These are phyloP conservation scores for Pseudopithomyces maydicus DNA, from an alignment of 2,329 filamentous ascomycete genomes.

Conservation along the genomic window DNA sequence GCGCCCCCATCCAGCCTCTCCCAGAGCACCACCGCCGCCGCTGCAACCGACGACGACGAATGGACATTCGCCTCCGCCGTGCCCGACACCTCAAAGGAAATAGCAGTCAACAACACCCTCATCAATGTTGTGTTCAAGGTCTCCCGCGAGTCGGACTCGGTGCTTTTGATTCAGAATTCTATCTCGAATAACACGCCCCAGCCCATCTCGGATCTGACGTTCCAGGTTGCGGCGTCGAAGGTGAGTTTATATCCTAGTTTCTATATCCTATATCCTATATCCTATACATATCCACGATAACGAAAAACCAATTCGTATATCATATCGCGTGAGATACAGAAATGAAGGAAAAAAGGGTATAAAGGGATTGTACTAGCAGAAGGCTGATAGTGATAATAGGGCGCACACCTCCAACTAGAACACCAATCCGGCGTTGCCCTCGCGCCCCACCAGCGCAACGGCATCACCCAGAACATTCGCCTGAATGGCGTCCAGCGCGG, in stretches of 20 bases:
- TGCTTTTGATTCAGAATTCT: constrained; percentile 73
- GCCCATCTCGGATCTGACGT: constrained; percentile 78
- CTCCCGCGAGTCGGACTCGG: constrained; percentile 60
- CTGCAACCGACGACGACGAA: constrained; percentile 88
- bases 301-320: no score
- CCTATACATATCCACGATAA: no score
- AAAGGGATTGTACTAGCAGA: no score
- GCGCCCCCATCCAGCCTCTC: constrained; percentile 31
- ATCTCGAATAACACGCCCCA: constrained; percentile 82
- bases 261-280: no score
- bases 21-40: constrained; percentile 33
- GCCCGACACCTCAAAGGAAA: constrained; percentile 70
- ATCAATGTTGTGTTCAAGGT: constrained; percentile 77
- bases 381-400: no score
- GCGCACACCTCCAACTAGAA: constrained; percentile 78
- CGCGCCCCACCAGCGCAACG: constrained; percentile 71
- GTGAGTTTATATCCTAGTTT: constrained; percentile 51
- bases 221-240: constrained; percentile 93
- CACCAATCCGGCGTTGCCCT: constrained; percentile 84
- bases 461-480: constrained; percentile 81
- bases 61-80: constrained; percentile 92
- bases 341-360: no score
- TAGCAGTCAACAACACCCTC: constrained; percentile 70
- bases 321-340: no score
- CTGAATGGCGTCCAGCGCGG: constrained; percentile 74